Conservation (phyloP, 2,329 filamentous ascomycete species). For the Escovopsis sp. region DNA sequence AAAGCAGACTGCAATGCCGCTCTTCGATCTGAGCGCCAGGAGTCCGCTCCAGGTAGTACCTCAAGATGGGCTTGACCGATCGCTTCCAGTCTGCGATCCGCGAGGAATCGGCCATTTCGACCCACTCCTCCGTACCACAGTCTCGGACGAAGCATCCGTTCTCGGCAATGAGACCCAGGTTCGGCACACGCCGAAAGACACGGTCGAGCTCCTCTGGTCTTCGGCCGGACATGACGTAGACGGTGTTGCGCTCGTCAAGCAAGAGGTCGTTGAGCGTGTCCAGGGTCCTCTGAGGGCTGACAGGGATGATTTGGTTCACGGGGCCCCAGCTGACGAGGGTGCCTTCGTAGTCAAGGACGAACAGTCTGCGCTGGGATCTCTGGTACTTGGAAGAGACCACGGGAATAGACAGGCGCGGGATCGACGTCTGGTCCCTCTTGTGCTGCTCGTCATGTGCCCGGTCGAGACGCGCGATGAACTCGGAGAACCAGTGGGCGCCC, state of each 20-base stretch:
- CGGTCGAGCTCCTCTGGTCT: constrained; percentile 78
- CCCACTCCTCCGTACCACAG: constrained; percentile 55
- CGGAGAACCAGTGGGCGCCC: constrained; percentile 72
- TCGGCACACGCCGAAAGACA: constrained; percentile 69
- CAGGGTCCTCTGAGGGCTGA: constrained; percentile 70
- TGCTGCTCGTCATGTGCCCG: constrained; percentile 74
- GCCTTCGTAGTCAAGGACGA: constrained; percentile 88
- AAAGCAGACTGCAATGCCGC: constrained; percentile 79
- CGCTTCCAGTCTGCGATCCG: constrained; percentile 68
- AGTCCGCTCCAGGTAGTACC: constrained; percentile 80
- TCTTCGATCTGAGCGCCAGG: constrained; percentile 82
- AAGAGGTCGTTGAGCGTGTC: constrained; percentile 72
- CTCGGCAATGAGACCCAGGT: constrained; percentile 81
- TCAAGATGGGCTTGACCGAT: constrained; percentile 66
- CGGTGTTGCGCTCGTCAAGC: constrained; percentile 64
- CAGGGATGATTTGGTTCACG: constrained; percentile 69
- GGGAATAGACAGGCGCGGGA: constrained; percentile 66
- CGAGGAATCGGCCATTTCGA: constrained; percentile 57
- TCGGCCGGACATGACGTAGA: constrained; percentile 89
- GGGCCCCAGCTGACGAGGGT: constrained; percentile 81
- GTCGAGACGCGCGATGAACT: constrained; percentile 56
- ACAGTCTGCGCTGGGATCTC: constrained; percentile 52
- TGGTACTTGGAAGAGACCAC: constrained; percentile 52
- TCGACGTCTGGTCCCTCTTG: constrained; percentile 67
- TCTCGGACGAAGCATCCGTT: constrained; percentile 85